Percentiles rank a stretch among this genome's conserved stretches.
phyloP scores from a whole-genome alignment of 208 protist genomes.

The Lotmaria passim region DNA sequence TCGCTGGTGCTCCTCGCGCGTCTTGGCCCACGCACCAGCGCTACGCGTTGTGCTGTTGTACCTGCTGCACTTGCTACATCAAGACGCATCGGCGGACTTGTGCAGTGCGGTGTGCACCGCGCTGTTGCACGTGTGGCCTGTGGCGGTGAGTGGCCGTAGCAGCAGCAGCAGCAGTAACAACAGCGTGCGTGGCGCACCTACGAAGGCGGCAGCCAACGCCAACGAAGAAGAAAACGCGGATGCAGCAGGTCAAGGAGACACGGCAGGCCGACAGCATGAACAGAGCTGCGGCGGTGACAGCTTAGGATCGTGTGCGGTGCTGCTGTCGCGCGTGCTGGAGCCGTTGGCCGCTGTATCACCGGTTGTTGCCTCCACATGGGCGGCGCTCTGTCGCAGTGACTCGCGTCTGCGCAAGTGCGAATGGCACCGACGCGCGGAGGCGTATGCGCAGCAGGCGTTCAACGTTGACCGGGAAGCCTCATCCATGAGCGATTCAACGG shows the following conservation, averaged over 20 bases:
- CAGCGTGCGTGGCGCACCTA: not conserved
- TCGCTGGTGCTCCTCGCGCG: slow-evolving; percentile 29
- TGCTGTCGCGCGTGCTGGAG: slow-evolving; percentile 40
- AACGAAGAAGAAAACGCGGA: not conserved
- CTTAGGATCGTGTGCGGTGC: slow-evolving; percentile 32
- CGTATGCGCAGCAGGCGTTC: not conserved
- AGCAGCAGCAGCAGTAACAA: not conserved
- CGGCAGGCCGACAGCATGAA: too few species aligned
- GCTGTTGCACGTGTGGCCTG: slow-evolving; percentile 59
- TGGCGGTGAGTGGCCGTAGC: slow-evolving; percentile 10
- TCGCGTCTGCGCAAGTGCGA: slow-evolving; percentile 26
- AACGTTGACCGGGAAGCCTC: not conserved
- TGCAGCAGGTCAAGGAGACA: too few species aligned
- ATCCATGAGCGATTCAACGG: not conserved
- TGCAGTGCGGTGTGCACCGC: slow-evolving; percentile 40
- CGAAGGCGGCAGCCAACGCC: not conserved
- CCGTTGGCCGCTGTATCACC: slow-evolving; percentile 36
- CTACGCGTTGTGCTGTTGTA: slow-evolving; percentile 21
- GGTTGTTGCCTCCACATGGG: slow-evolving; percentile 59
- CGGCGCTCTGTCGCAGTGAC: slow-evolving; percentile 53
- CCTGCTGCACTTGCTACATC: slow-evolving; percentile 20
- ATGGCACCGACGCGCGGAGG: slow-evolving; percentile 34
- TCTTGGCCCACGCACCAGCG: slow-evolving; percentile 10
- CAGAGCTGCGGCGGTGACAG: too few species aligned
- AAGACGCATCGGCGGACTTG: not conserved